Evolutionary conservation across 441 rosid genomes (phyloP), one percentile per base, ranked within the genome.

Genomic region (Croton laevigatus): DNA sequence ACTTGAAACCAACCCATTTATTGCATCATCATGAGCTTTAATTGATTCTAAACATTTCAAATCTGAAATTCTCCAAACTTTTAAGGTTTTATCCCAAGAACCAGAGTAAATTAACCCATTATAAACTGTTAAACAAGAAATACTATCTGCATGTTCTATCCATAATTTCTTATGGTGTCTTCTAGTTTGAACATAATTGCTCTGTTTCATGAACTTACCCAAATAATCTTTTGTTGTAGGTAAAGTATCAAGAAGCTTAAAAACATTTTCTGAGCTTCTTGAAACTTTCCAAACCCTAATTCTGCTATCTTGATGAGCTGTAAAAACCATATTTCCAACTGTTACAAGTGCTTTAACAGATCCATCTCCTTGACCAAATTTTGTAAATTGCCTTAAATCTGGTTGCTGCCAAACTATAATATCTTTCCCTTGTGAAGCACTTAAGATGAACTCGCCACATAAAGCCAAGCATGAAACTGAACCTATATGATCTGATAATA

Each of bases 321-420:
- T 88, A 69, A 93, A 93, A 4, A 91, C 97, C 68, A 79, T 88
- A 63, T 83, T 87, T 3, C 94, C 90, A 1, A 86, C 86, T 7
- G 96, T 82, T 6, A 91, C 83, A 1, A 93, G 53, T 54, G 98
- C 93, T 78, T 93, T 93, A 14, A 93, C 94, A 0, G 96, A 86
- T 0, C 98, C 98, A 11, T 89, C 91, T 0, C 98, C 98, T 52
- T 88, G 89, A 34, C 98, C 98, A 14, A 93, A 93, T 76, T 89
- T 93, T 0, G 98, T 87, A 71, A 93, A 89, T 71, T 81, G 65
- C 80, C 84, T 85, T 82, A 93, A 78, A 76, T 93, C 97, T 23
- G 98, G 98, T 84, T 89, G 96, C 58, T 93, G 97, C 98, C 98
- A 93, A 6, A 91, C 98, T 55, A 93, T 93, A 36, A 93, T 93